These are phyloP conservation scores for Phytophthora melonis DNA, from an alignment of 352 stramenopile genomes.

Conservation along the genomic window DNA sequence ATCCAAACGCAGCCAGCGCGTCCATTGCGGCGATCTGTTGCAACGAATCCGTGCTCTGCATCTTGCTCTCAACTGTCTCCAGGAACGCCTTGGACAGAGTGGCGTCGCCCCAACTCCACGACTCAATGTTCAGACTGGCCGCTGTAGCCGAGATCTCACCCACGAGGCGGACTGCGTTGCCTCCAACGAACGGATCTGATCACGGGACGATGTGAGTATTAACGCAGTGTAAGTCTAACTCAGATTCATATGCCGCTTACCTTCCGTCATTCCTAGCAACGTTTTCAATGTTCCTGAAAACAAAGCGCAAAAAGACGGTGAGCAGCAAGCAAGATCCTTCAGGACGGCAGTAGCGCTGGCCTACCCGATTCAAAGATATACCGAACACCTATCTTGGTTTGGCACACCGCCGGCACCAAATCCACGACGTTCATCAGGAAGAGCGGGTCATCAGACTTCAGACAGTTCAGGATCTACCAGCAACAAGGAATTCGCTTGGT, in stretches of 20 bases:
- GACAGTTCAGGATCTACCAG: conserved; percentile 68
- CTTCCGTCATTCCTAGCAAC: conserved; percentile 72
- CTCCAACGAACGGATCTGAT: conserved; percentile 82
- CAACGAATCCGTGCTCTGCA: conserved; percentile 67
- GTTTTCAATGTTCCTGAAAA: conserved; percentile 68
- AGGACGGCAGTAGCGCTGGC: conserved; percentile 1
- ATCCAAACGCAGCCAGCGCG: conserved; percentile 79
- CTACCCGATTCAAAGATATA: conserved; percentile 86
- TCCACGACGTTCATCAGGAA: conserved; percentile 90
- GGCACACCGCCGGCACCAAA: conserved; percentile 75
- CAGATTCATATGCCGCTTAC: conserved; percentile 29
- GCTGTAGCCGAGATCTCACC: conserved; percentile 80
- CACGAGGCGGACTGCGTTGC: conserved; percentile 78
- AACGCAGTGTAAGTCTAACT: background rate
- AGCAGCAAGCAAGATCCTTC: conserved; percentile 1
- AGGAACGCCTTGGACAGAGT: conserved; percentile 83
- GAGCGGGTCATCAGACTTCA: conserved; percentile 80
- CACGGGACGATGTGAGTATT: conserved; percentile 8
- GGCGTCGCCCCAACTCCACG: conserved; percentile 82
- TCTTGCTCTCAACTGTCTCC: conserved; percentile 73
- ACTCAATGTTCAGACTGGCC: conserved; percentile 68
- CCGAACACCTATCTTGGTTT: conserved; percentile 68
- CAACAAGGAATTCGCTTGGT: conserved; percentile 14
- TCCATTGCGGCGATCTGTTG: conserved; percentile 90
- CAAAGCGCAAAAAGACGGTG: conserved; percentile 1